Base-by-base conservation (phyloP, 225 moss, liverwort and hornwort species). In the Bryum argenteum region DNA sequence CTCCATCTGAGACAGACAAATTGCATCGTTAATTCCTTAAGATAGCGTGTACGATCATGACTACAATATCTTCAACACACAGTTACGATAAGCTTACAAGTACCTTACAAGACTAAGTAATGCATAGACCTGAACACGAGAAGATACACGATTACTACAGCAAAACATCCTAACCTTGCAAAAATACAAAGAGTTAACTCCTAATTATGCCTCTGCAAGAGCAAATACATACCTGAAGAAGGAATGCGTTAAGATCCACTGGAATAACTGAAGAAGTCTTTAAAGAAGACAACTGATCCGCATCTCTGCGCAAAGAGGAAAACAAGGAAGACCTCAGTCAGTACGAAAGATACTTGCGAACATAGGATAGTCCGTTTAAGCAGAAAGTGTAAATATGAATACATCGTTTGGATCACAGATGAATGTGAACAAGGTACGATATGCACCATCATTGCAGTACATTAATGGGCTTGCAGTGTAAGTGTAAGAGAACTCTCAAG, bases 211-310 rank as follows among this genome's bases (percentile, higher is more conserved):
- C 53, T 66, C 42, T 16, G 51, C 71, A 48, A 23, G 11, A 60
- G n/a, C 50, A 14, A 15, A 40, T 16, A 54, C n/a, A 16, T 45
- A 83, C 83, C 83, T 80, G 93, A 77, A 82, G 89, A 64, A 93
- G 81, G 13, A 78, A 81, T 8, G 91, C 85, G 44, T 91, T 93
- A 47, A 93, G 71, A 69, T 93, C 93, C 42, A 79, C 78, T 10
- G 93, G 93, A 63, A 93, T 58, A 62, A 93, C 77, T 12, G 56
- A 77, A 14, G 91, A 82, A 11, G 93, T 91, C 61, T 88, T 77
- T 10, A 89, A 66, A 15, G 93, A 81, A 13, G 79, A 71, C 33
- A 91, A 89, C 38, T 85, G 71, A 53, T 52, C 60, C 24, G 65
- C 79, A 61, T 85, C 76, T 47, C 84, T 80, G 71, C 38, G 63